These are phyloP conservation scores for Aspergillus homomorphus DNA, from an alignment of 495 filamentous ascomycete genomes.

Conservation along the genomic window DNA sequence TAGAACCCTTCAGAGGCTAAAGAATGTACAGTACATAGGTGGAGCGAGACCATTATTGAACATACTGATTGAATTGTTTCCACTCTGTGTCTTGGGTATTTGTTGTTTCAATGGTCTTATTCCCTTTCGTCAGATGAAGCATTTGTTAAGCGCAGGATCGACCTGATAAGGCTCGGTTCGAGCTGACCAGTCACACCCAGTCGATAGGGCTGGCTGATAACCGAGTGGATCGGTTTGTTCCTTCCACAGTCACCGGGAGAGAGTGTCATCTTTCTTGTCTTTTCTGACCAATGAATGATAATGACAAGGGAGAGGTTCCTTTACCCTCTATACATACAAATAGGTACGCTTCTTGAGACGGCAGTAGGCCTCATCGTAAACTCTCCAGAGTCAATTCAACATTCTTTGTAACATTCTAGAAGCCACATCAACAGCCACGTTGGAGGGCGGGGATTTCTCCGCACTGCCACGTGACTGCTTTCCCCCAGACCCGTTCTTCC, in stretches of 20 bases:
- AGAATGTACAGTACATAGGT: background rate
- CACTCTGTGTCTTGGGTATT: no score
- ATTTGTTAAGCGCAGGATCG: background rate
- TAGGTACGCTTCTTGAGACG: no score
- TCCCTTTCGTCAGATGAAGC: no score
- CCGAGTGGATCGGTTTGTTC: background rate
- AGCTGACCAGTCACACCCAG: background rate
- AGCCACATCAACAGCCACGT: no score
- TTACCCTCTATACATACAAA: no score
- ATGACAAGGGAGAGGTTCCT: no score
- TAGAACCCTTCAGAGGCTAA: conserved; percentile 8
- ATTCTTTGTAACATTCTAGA: background rate
- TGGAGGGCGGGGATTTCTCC: no score
- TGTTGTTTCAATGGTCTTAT: no score
- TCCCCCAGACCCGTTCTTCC: background rate
- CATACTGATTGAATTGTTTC: no score
- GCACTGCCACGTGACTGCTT: background rate
- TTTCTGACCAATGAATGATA: no score
- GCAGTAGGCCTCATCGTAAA: no score
- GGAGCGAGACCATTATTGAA: background rate
- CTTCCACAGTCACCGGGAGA: background rate
- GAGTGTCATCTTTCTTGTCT: background rate
- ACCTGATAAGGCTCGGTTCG: background rate
- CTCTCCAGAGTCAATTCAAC: no score
- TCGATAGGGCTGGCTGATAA: background rate